Conservation (phyloP, 768 basidiomycete genomes). For the Arthromyces matolae region DNA sequence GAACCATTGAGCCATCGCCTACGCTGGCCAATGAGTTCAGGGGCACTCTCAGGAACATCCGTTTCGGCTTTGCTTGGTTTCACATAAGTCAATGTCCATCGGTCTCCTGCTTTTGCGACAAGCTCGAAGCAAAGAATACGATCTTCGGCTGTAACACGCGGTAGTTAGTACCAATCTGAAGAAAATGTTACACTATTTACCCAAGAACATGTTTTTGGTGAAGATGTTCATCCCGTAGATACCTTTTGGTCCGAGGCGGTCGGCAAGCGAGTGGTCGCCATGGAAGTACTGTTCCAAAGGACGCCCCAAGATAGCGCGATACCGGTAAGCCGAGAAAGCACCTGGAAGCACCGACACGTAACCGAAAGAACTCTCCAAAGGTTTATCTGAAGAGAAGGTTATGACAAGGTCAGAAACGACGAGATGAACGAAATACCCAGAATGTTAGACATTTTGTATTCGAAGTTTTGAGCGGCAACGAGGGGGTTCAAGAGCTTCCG, state of each 20-base stretch:
- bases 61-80: conserved; percentile 96
- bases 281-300: conserved; percentile 86
- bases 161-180: too few relatives aligned
- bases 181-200: too few relatives aligned
- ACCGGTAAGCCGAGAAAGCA: conserved; percentile 97
- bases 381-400: conserved; percentile 59
- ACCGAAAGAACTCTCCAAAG: conserved; percentile 91
- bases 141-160: conserved; percentile 85
- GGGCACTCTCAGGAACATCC: conserved; percentile 91
- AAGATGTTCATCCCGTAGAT: conserved; percentile 97
- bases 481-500: conserved; percentile 88
- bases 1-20: conserved; percentile 97
- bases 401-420: background rate
- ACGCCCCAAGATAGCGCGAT: conserved; percentile 83
- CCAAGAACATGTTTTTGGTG: conserved; percentile 78
- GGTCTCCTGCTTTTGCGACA: conserved; percentile 82
- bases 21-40: conserved; percentile 92
- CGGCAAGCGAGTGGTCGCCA: conserved; percentile 86
- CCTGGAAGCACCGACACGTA: conserved; percentile 95
- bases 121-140: conserved; percentile 97
- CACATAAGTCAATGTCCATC: conserved; percentile 87
- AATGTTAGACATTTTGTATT: conserved; percentile 99
- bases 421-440: conserved; percentile 46
- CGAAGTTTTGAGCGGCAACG: conserved; percentile 94
- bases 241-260: conserved; percentile 88